A percentile compares a stretch with the other conserved stretches of the same genome.
These are phyloP conservation scores for Strigomonas galati DNA, from an alignment of 208 protist genomes.

Conservation along the genomic window DNA sequence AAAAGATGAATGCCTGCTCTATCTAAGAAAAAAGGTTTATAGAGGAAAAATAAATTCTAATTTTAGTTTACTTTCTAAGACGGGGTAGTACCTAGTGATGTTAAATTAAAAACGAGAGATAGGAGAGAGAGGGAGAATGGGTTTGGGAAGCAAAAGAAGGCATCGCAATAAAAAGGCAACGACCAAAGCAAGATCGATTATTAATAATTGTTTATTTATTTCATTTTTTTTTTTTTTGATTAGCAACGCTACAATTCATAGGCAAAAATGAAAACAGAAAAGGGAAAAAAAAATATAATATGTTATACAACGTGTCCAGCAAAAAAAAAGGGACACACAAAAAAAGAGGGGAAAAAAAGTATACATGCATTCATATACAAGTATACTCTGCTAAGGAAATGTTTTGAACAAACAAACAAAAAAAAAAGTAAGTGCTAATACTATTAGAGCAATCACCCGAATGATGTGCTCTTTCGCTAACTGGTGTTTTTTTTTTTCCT, in stretches of 20 bases:
- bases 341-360: background rate
- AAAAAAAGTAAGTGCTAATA: conserved; percentile 15
- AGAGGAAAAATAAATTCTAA: conserved; percentile 2
- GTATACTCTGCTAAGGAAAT: conserved; percentile 9
- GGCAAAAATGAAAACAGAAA: conserved; percentile 16
- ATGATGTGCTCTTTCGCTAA: background rate
- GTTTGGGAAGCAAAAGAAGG: background rate
- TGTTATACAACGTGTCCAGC: background rate
- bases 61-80: conserved; percentile 10
- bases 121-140: background rate
- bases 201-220: too few species aligned
- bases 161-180: background rate
- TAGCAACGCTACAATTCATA: background rate
- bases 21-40: background rate
- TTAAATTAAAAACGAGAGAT: background rate
- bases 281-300: conserved; percentile 17
- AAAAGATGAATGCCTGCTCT: background rate
- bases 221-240: conserved; percentile 20
- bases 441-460: background rate
- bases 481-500: background rate
- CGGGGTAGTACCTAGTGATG: background rate
- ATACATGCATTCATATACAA: background rate
- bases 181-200: conserved; percentile 16
- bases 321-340: conserved; percentile 1
- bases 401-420: too few species aligned